phyloP scores from a whole-genome alignment of 2,329 filamentous ascomycete genomes.

The Coniochaeta pulveracea region DNA sequence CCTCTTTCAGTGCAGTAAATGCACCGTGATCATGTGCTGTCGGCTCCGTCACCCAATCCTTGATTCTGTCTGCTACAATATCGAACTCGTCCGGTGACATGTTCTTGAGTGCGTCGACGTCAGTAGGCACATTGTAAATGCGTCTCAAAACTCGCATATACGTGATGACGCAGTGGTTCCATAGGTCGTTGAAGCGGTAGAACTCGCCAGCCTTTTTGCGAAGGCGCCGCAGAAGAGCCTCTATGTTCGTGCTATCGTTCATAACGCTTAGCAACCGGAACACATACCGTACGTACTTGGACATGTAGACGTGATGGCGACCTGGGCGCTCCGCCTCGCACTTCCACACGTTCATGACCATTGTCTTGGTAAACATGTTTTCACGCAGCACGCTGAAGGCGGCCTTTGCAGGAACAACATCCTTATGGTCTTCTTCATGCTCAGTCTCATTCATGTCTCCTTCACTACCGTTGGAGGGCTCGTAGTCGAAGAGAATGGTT shows the following conservation, averaged over 20 bases:
- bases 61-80: slow-evolving; percentile 40
- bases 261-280: slow-evolving; percentile 62
- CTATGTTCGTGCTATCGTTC: slow-evolving; percentile 64
- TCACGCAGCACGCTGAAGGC: slow-evolving; percentile 66
- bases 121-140: slow-evolving; percentile 31
- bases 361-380: slow-evolving; percentile 80
- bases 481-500: slow-evolving; percentile 32
- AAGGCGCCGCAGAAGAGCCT: slow-evolving; percentile 67
- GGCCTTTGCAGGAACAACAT: slow-evolving; percentile 61
- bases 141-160: slow-evolving; percentile 43
- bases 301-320: slow-evolving; percentile 84
- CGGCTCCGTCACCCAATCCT: slow-evolving; percentile 37
- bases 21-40: slow-evolving; percentile 26
- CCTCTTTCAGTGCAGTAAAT: slow-evolving; percentile 44
- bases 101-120: slow-evolving; percentile 45
- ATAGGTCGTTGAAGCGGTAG: slow-evolving; percentile 49
- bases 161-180: slow-evolving; percentile 42
- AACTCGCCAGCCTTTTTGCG: slow-evolving; percentile 72
- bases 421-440: slow-evolving; percentile 21
- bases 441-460: slow-evolving; percentile 33
- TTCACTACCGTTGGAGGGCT: slow-evolving; percentile 13
- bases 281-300: slow-evolving; percentile 77
- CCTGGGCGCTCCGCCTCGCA: slow-evolving; percentile 77
- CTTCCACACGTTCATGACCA: slow-evolving; percentile 91
- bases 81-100: slow-evolving; percentile 46